These are phyloP conservation scores for Murraya koenigii DNA, from an alignment of 345 rosid species.

Conservation along the genomic window DNA sequence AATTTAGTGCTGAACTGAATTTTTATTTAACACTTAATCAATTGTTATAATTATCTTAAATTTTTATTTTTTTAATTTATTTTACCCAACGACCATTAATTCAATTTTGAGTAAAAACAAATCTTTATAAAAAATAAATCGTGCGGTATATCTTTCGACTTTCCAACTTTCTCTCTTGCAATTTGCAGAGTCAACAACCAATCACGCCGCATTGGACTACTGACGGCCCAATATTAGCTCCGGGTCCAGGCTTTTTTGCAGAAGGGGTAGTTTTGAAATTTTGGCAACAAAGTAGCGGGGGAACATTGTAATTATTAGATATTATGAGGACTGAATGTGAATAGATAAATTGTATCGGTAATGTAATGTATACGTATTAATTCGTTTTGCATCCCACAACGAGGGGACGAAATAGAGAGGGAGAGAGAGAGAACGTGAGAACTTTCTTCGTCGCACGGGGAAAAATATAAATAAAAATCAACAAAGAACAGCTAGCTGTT, in stretches of 20 bases:
- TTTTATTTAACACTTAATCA: too few species aligned
- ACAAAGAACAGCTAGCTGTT: not conserved
- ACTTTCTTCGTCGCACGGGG: not conserved
- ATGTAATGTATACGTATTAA: not conserved
- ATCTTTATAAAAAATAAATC: too few species aligned
- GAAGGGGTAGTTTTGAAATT: not conserved
- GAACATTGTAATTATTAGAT: not conserved
- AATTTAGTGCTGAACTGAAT: too few species aligned
- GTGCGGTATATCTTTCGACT: too few species aligned
- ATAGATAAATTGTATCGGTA: not conserved
- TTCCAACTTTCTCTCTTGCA: too few species aligned
- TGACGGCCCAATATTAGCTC: not conserved
- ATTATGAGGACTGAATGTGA: not conserved
- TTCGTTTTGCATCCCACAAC: not conserved
- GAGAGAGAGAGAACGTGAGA: constrained; percentile 9
- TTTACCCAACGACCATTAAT: too few species aligned
- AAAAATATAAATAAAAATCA: not conserved
- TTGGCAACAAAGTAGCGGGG: not conserved
- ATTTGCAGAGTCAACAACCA: too few species aligned
- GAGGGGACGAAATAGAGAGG: not conserved
- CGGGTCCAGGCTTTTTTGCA: not conserved
- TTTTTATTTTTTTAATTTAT: too few species aligned
- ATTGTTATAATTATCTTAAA: too few species aligned
- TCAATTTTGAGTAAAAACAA: too few species aligned
- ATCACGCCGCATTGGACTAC: too few species aligned